These are phyloP conservation scores for Pichia sp. DNA, from an alignment of 1,139 yeast genomes.

Conservation along the genomic window DNA sequence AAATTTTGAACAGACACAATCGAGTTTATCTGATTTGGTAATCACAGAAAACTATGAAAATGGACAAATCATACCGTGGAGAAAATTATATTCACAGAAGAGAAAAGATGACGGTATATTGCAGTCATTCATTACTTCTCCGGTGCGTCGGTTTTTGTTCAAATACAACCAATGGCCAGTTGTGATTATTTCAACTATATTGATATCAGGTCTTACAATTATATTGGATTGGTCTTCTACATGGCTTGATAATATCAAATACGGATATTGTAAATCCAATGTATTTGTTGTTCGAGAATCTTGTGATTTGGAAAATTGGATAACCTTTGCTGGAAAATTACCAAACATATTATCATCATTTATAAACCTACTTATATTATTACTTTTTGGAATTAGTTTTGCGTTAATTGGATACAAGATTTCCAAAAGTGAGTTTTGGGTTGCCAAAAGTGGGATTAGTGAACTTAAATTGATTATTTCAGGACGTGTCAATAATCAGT, in stretches of 20 bases:
- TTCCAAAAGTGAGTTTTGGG: slow-evolving; percentile 35
- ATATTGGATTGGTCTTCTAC: slow-evolving; percentile 53
- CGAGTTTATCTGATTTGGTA: neutral
- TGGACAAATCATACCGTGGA: slow-evolving; percentile 14
- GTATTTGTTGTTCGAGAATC: slow-evolving; percentile 30
- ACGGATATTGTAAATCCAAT: slow-evolving; percentile 39
- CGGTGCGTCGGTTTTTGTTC: slow-evolving; percentile 6
- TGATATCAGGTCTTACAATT: slow-evolving; percentile 55
- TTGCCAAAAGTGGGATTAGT: slow-evolving; percentile 62
- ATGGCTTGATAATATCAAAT: slow-evolving; percentile 57
- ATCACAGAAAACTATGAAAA: slow-evolving; percentile 1
- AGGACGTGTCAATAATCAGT: slow-evolving; percentile 46
- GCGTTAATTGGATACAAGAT: slow-evolving; percentile 32
- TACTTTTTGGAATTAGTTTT: slow-evolving; percentile 31
- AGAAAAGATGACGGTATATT: slow-evolving; percentile 6
- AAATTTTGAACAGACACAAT: neutral
- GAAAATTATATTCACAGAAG: slow-evolving; percentile 8
- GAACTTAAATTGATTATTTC: slow-evolving; percentile 60
- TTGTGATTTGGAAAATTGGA: slow-evolving; percentile 32
- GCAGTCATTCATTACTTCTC: slow-evolving; percentile 1
- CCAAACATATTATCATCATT: neutral
- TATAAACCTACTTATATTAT: slow-evolving; percentile 28
- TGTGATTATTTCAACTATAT: slow-evolving; percentile 47
- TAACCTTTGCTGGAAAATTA: neutral
- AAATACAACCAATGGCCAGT: slow-evolving; percentile 49